Evolutionary conservation across 495 filamentous ascomycete species (phyloP).

Genomic region (Hypoxylon intermedium): DNA sequence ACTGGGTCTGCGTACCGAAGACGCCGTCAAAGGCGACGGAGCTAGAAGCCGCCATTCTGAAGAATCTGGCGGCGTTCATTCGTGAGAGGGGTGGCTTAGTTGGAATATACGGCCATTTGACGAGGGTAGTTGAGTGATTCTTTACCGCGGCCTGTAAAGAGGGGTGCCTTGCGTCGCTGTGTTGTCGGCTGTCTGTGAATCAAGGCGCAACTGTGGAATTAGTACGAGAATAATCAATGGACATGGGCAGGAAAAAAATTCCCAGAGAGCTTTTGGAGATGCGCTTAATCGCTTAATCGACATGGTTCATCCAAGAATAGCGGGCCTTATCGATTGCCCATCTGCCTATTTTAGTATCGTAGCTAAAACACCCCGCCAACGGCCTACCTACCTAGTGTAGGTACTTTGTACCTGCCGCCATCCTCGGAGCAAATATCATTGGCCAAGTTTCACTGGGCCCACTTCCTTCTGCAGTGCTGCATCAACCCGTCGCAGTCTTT

Average conservation of each 20-base stretch:
- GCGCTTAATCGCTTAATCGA: conserved; percentile 20
- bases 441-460: conserved; percentile 13
- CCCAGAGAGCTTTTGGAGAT: too few species aligned
- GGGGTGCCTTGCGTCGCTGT: neutral
- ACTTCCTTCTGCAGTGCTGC: conserved; percentile 5
- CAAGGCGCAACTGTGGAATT: conserved; percentile 21
- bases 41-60: conserved; percentile 57
- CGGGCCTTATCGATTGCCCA: conserved; percentile 26
- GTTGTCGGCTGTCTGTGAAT: neutral
- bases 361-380: neutral
- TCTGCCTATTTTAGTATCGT: too few species aligned
- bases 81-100: conserved; percentile 6
- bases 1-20: conserved; percentile 69
- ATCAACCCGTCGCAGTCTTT: conserved; percentile 3
- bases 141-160: neutral
- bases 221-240: conserved; percentile 9
- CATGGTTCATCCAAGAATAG: conserved; percentile 18
- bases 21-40: conserved; percentile 76
- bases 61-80: conserved; percentile 39
- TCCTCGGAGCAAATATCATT: conserved; percentile 9
- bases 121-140: neutral
- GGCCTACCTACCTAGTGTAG: neutral
- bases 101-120: conserved; percentile 8
- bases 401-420: neutral
- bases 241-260: conserved; percentile 16